Evolutionary conservation across 352 stramenopile genomes (phyloP).

Genomic region (Phytophthora sansomeana): DNA sequence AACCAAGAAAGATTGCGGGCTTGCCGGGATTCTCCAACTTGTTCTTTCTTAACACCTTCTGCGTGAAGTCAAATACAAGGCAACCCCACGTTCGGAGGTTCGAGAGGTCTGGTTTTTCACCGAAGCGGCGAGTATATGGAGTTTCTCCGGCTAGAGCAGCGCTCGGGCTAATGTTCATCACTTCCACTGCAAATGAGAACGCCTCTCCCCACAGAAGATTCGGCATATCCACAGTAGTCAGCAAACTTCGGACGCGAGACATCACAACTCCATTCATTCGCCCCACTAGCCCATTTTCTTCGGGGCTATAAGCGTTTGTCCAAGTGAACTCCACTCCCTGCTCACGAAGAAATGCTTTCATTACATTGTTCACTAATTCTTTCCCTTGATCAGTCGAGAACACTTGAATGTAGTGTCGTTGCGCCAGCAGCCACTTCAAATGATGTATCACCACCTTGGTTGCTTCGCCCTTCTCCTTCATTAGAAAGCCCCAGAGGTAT

Average conservation of each 20-base stretch:
- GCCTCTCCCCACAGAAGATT: no score
- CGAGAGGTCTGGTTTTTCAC: not conserved
- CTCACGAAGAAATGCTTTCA: not conserved
- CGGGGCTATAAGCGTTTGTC: not conserved
- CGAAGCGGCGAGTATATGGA: no score
- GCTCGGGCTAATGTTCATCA: no score
- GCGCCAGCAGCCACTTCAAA: no score
- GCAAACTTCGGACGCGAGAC: no score
- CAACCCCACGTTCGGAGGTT: slow-evolving; percentile 5
- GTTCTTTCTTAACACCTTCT: slow-evolving; percentile 20
- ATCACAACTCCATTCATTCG: no score
- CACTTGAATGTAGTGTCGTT: not conserved
- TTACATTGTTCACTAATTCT: not conserved
- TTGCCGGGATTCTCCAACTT: slow-evolving; percentile 5
- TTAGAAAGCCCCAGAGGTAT: no score
- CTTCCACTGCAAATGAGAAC: no score
- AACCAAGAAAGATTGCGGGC: slow-evolving; percentile 7
- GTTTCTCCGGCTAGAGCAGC: no score
- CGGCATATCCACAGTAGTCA: no score
- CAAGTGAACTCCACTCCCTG: not conserved
- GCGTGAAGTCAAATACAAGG: slow-evolving; percentile 7
- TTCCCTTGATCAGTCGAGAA: not conserved
- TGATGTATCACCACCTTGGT: no score
- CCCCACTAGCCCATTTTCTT: not conserved
- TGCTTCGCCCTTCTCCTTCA: no score